These are phyloP conservation scores for Kluyveromyces marxianus DNA, from an alignment of 1,139 yeast genomes.

Conservation along the genomic window DNA sequence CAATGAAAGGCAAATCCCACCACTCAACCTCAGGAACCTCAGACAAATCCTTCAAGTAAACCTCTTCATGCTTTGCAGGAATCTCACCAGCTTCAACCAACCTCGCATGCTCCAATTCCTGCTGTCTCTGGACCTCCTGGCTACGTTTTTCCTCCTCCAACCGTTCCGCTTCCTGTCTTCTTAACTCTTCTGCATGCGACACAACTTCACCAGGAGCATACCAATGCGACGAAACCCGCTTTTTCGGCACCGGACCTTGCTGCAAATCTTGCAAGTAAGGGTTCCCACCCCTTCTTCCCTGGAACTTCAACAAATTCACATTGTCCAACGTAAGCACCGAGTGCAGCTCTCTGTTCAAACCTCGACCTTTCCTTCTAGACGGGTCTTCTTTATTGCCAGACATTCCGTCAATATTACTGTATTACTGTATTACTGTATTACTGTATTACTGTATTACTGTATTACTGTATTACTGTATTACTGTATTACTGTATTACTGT, in stretches of 20 bases:
- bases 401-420: no score
- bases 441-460: no score
- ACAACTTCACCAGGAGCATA: constrained; percentile 22
- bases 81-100: constrained; percentile 20
- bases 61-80: constrained; percentile 25
- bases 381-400: no score
- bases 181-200: constrained; percentile 11
- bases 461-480: no score
- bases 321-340: constrained; percentile 25
- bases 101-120: constrained; percentile 6
- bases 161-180: constrained; percentile 8
- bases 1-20: constrained; percentile 28
- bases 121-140: constrained; percentile 6
- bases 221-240: constrained; percentile 16
- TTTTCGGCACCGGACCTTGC: constrained; percentile 10
- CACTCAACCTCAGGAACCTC: constrained; percentile 22
- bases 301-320: constrained; percentile 17
- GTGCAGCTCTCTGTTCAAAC: constrained; percentile 26
- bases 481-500: no score
- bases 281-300: constrained; percentile 20
- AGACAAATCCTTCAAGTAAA: constrained; percentile 10
- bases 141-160: constrained; percentile 8
- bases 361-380: constrained; percentile 9
- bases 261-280: constrained; percentile 20
- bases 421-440: no score